A percentile compares a stretch with the other conserved stretches of the same genome.
Evolutionary conservation across 2,329 filamentous ascomycete species (phyloP).

Genomic region (Aulographum hederae): DNA sequence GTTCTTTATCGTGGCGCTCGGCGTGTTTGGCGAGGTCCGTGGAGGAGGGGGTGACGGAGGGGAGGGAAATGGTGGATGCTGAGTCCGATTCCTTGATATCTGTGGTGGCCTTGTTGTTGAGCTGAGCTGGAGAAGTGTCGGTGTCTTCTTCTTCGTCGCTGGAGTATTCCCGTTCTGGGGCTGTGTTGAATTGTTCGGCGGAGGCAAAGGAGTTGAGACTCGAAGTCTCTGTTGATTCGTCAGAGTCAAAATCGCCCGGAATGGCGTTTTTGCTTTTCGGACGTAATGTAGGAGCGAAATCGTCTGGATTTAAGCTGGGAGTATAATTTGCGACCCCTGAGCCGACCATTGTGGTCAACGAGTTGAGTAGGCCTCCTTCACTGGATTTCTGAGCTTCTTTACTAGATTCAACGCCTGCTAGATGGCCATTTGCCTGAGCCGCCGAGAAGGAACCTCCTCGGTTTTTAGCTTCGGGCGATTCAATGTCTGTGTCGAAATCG

Average conservation of each 20-base stretch:
- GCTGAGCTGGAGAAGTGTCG: neutral
- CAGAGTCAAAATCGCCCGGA: no score
- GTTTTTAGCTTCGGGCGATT: no score
- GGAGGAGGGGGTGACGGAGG: neutral
- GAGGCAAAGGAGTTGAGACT: conserved; percentile 19
- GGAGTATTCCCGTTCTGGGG: conserved; percentile 9
- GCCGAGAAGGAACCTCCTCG: no score
- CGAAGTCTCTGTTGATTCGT: conserved; percentile 10
- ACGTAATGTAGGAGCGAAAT: no score
- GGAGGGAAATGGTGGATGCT: neutral
- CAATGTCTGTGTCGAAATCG: no score
- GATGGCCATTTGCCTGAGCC: neutral
- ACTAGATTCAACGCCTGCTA: neutral
- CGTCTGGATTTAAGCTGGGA: no score
- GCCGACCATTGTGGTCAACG: conserved; percentile 9
- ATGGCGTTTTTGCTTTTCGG: no score
- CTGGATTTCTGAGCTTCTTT: neutral
- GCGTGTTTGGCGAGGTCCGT: conserved; percentile 1
- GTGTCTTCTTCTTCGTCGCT: neutral
- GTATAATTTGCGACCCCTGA: conserved; percentile 16
- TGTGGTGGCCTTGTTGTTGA: neutral
- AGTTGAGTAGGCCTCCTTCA: conserved; percentile 11
- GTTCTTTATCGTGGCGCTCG: conserved; percentile 38
- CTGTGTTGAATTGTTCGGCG: conserved; percentile 22
- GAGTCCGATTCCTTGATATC: no score